These are phyloP conservation scores for Colletotrichum sojae DNA, from an alignment of 2,329 filamentous ascomycete genomes.

Conservation along the genomic window DNA sequence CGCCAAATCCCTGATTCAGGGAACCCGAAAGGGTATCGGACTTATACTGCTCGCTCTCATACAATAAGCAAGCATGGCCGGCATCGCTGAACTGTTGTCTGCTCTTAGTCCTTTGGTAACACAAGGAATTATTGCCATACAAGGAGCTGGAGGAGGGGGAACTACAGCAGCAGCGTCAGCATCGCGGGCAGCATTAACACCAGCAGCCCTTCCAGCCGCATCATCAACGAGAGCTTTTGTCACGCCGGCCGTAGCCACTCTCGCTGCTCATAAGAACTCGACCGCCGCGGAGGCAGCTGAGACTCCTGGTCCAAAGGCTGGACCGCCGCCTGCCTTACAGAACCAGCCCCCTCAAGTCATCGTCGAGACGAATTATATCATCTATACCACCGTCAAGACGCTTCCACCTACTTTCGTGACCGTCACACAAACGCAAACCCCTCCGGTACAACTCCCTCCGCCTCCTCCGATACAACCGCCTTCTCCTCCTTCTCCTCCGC, in stretches of 20 bases:
- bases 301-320: neutral
- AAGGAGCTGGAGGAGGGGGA: neutral
- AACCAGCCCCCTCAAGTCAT: slow-evolving; percentile 24
- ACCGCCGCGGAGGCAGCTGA: neutral
- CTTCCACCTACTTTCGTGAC: slow-evolving; percentile 12
- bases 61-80: slow-evolving; percentile 22
- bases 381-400: slow-evolving; percentile 14
- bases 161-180: neutral
- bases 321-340: neutral
- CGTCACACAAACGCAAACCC: slow-evolving; percentile 23
- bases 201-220: neutral
- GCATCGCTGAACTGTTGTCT: slow-evolving; percentile 1
- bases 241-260: slow-evolving; percentile 8
- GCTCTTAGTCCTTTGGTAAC: slow-evolving; percentile 15
- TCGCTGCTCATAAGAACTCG: neutral
- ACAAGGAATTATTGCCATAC: slow-evolving; percentile 3
- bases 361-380: slow-evolving; percentile 28
- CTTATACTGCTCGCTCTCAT: neutral
- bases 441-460: neutral
- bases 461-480: neutral
- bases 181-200: neutral
- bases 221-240: neutral
- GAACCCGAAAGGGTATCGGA: neutral
- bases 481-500: neutral
- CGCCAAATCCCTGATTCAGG: slow-evolving; percentile 17